Evolutionary conservation across 2,329 filamentous ascomycete species (phyloP).

Genomic region (Ceratocystis albifundus): DNA sequence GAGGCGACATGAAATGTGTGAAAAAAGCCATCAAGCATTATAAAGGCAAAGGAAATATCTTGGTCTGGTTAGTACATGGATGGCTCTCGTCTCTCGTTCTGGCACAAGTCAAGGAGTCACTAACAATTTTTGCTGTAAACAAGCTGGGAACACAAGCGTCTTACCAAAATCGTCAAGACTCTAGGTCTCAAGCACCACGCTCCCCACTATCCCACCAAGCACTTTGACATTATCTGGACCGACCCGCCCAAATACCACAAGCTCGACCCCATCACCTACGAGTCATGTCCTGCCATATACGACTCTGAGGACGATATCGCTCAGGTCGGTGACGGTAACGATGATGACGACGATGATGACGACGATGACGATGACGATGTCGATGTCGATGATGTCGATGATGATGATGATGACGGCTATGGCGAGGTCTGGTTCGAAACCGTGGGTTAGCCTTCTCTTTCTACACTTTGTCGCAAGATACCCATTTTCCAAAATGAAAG

Average conservation of each 20-base stretch:
- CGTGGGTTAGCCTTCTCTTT: neutral
- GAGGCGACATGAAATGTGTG: conserved; percentile 46
- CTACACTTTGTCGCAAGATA: neutral
- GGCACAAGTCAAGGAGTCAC: neutral
- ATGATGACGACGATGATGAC: neutral
- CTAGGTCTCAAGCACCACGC: conserved; percentile 38
- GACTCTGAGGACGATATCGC: neutral
- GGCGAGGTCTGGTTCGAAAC: neutral
- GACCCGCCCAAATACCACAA: conserved; percentile 39
- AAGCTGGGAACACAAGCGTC: conserved; percentile 47
- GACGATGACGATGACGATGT: neutral
- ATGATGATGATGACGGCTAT: neutral
- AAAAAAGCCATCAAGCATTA: conserved; percentile 39
- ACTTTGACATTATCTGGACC: conserved; percentile 48
- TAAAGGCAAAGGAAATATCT: conserved; percentile 41
- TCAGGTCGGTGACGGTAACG: neutral
- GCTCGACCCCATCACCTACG: conserved; percentile 33
- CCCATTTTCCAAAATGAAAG: neutral
- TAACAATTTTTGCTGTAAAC: conserved; percentile 28
- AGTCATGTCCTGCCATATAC: conserved; percentile 16
- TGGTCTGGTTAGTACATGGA: conserved; percentile 38
- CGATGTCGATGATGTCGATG: neutral
- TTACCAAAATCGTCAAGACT: conserved; percentile 41
- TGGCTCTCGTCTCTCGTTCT: neutral
- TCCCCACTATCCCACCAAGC: conserved; percentile 39